These are phyloP conservation scores for Cudoniella acicularis DNA, from an alignment of 495 filamentous ascomycete species.

Conservation along the genomic window DNA sequence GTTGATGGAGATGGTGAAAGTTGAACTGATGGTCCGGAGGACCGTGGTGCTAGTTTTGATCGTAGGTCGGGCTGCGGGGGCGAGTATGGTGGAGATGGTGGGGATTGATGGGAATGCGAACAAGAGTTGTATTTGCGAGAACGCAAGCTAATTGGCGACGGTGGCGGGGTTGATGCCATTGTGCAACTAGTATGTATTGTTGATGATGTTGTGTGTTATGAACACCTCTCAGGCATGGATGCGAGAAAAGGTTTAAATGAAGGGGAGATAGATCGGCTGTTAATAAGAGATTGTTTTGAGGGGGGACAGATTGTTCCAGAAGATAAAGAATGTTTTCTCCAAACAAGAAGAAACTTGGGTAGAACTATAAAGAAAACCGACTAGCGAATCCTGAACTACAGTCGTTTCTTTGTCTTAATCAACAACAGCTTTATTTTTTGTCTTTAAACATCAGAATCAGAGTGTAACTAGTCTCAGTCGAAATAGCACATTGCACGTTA, in stretches of 20 bases:
- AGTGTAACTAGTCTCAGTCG: no score
- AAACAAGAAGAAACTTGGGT: neutral
- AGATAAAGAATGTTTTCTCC: neutral
- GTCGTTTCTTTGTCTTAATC: neutral
- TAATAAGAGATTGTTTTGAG: neutral
- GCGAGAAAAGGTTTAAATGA: neutral
- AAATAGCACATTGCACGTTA: no score
- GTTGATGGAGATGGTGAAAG: no score
- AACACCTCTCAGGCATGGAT: neutral
- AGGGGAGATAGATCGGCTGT: neutral
- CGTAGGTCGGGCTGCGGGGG: no score
- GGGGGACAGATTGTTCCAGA: neutral
- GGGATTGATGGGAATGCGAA: neutral
- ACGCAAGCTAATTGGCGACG: neutral
- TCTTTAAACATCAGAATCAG: no score
- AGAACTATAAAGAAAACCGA: no score
- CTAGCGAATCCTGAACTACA: no score
- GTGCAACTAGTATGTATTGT: neutral
- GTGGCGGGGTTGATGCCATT: neutral
- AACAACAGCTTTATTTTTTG: neutral
- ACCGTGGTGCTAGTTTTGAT: no score
- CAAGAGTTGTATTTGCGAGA: no score
- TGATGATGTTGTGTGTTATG: neutral
- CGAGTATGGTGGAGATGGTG: neutral
- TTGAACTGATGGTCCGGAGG: no score